Percentiles rank a stretch among this genome's conserved stretches.
Evolutionary conservation across 1,284 basidiomycete species (phyloP).

Genomic region (Moniliophthora roreri): DNA sequence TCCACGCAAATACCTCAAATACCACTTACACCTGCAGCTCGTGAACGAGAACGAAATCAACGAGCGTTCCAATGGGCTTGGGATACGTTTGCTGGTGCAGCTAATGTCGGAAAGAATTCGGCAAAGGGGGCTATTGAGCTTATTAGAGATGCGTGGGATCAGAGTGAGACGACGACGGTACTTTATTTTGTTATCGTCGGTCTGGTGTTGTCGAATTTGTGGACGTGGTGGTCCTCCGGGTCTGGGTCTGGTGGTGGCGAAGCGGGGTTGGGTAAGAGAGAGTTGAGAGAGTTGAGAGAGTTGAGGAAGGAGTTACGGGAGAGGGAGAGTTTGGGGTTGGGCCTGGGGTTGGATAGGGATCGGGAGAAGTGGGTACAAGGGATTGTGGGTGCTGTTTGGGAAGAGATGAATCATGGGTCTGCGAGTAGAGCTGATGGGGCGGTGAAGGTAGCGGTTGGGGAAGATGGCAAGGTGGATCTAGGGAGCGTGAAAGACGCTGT

Average conservation of each 20-base stretch:
- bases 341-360: conserved; percentile 54
- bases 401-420: conserved; percentile 57
- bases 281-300: conserved; percentile 1
- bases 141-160: conserved; percentile 72
- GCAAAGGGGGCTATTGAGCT: conserved; percentile 71
- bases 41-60: conserved; percentile 65
- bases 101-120: conserved; percentile 67
- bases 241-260: not conserved
- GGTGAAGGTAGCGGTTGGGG: conserved; percentile 18
- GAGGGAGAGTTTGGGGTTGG: conserved; percentile 30
- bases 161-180: conserved; percentile 66
- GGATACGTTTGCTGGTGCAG: conserved; percentile 78
- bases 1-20: no score
- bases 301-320: conserved; percentile 33
- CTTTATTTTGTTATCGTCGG: conserved; percentile 71
- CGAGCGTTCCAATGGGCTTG: conserved; percentile 83
- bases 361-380: conserved; percentile 73
- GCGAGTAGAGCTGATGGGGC: conserved; percentile 20
- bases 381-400: conserved; percentile 67
- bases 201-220: conserved; percentile 76
- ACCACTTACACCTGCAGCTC: conserved; percentile 37
- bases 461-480: conserved; percentile 15
- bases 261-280: not conserved
- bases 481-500: conserved; percentile 49
- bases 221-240: conserved; percentile 56